Evolutionary conservation across 2,329 filamentous ascomycete species (phyloP).

Genomic region (Parastagonospora nodorum): DNA sequence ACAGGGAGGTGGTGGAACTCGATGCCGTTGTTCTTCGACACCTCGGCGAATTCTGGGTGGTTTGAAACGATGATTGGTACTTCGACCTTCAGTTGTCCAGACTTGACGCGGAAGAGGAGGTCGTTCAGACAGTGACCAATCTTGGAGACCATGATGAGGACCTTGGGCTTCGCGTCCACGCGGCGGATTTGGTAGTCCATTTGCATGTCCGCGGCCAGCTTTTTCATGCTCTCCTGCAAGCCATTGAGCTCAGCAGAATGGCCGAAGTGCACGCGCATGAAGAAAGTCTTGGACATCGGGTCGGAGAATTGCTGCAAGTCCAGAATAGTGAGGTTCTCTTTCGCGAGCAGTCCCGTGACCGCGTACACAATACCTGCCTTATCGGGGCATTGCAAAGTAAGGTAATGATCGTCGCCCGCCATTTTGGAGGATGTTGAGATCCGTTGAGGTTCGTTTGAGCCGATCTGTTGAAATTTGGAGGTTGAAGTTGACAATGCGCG

Average conservation of each 20-base stretch:
- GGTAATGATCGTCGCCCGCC: conserved; percentile 46
- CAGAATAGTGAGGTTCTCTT: conserved; percentile 77
- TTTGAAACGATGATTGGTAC: conserved; percentile 82
- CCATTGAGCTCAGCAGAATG: conserved; percentile 55
- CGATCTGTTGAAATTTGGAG: conserved; percentile 23
- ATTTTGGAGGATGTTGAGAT: conserved; percentile 35
- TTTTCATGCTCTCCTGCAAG: conserved; percentile 62
- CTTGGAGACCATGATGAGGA: conserved; percentile 89
- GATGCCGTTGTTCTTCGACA: conserved; percentile 75
- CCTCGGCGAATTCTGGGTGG: conserved; percentile 72
- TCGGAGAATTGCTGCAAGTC: conserved; percentile 87
- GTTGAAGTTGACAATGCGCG: conserved; percentile 23
- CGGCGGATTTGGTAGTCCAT: conserved; percentile 76
- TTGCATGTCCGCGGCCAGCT: conserved; percentile 65
- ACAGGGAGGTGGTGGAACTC: conserved; percentile 82
- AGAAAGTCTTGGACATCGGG: conserved; percentile 74
- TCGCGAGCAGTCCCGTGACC: conserved; percentile 77
- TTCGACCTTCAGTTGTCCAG: conserved; percentile 74
- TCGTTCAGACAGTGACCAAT: conserved; percentile 87
- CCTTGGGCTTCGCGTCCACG: conserved; percentile 70
- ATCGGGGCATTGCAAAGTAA: conserved; percentile 84
- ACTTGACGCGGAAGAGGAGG: conserved; percentile 77
- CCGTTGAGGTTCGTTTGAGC: conserved; percentile 24
- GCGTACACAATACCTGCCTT: conserved; percentile 84
- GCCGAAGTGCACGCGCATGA: conserved; percentile 86